Percentiles rank a stretch among this genome's conserved stretches.
These are phyloP conservation scores for Eucalyptus guilfoylei DNA, from an alignment of 345 rosid species.

Conservation along the genomic window DNA sequence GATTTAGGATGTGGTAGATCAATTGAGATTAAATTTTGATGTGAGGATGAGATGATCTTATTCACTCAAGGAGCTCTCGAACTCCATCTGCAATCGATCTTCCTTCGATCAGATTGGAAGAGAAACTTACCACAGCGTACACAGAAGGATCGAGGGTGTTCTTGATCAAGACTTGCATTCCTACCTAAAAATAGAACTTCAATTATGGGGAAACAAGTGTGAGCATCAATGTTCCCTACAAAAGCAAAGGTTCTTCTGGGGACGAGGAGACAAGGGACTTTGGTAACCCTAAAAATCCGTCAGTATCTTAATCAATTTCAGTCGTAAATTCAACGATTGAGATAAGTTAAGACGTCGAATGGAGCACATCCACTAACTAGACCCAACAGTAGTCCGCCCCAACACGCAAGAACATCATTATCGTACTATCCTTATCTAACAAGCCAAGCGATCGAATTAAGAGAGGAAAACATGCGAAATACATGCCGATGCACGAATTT, in stretches of 20 bases:
- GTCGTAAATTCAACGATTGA: fast-evolving
- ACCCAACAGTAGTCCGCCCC: neutral
- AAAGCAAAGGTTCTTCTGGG: neutral
- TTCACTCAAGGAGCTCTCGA: neutral
- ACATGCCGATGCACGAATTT: neutral
- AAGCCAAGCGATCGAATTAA: neutral
- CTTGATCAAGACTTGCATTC: neutral
- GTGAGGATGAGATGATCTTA: neutral
- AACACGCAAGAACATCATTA: neutral
- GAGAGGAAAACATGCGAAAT: neutral
- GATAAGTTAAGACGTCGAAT: fast-evolving
- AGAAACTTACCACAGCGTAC: neutral
- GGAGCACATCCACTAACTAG: neutral
- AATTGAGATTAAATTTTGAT: neutral
- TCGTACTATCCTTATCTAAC: neutral
- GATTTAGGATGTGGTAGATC: neutral
- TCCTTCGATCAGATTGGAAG: neutral
- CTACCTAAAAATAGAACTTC: neutral
- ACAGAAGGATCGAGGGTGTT: neutral
- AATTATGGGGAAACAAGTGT: neutral
- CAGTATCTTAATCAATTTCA: neutral
- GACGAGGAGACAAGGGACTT: fast-evolving
- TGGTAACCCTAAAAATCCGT: neutral
- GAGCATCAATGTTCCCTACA: neutral
- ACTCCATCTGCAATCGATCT: neutral